Evolutionary conservation across 1,284 basidiomycete genomes (phyloP).

Genomic region (Cryptococcus floricola): DNA sequence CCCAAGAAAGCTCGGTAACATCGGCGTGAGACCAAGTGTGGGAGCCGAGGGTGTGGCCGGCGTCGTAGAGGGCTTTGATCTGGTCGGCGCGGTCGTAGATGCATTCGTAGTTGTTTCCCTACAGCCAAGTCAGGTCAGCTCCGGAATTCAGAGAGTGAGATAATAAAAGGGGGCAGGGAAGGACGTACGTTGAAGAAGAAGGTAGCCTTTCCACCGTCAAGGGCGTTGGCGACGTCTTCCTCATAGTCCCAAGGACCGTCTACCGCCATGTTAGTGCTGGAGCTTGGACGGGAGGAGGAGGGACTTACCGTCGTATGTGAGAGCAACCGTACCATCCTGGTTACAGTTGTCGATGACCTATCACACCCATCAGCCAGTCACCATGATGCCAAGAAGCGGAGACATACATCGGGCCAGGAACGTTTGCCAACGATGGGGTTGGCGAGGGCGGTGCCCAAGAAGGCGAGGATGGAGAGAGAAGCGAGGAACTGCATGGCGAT

Average conservation of each 20-base stretch:
- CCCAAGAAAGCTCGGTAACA: constrained; percentile 50
- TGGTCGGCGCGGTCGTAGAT: constrained; percentile 53
- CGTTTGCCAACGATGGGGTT: constrained; percentile 4
- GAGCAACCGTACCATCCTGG: constrained; percentile 43
- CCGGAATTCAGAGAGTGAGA: not conserved
- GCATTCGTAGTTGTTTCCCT: constrained; percentile 50
- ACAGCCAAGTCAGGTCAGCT: not conserved
- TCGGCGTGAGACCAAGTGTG: constrained; percentile 59
- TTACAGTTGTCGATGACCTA: constrained; percentile 41
- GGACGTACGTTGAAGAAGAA: constrained; percentile 57
- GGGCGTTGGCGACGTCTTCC: constrained; percentile 49
- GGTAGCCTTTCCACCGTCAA: constrained; percentile 54
- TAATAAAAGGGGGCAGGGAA: not conserved
- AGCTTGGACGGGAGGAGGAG: not conserved
- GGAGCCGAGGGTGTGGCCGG: constrained; percentile 56
- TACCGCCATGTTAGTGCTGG: constrained; percentile 6
- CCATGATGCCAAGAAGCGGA: not conserved
- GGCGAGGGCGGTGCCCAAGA: constrained; percentile 14
- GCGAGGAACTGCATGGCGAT: constrained; percentile 3
- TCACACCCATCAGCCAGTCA: constrained; percentile 12
- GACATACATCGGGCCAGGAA: constrained; percentile 1
- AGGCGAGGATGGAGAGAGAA: constrained; percentile 11
- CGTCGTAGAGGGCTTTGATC: constrained; percentile 26
- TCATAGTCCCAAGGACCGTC: constrained; percentile 55
- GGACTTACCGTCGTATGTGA: constrained; percentile 54